phyloP scores from a whole-genome alignment of 176 grass and related monocot genomes.

The Zoysia japonica region DNA sequence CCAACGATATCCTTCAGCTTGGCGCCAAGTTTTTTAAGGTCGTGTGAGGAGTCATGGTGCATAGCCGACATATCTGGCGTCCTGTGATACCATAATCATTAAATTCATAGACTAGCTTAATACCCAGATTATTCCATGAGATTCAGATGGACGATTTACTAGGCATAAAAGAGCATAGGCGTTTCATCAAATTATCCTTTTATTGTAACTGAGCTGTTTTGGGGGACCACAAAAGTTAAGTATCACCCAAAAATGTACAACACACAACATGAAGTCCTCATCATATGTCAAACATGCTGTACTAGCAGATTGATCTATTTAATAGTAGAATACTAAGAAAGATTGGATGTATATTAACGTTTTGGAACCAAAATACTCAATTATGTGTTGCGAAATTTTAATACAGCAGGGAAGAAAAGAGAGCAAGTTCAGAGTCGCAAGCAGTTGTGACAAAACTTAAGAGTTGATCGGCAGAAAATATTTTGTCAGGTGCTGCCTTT shows the following conservation, averaged over 20 bases:
- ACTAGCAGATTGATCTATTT: background rate
- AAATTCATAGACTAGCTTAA: background rate
- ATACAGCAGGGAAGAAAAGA: slow-evolving; percentile 13
- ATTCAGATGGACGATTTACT: slow-evolving; percentile 8
- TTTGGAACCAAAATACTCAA: background rate
- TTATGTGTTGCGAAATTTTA: background rate
- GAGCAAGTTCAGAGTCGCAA: slow-evolving; percentile 4
- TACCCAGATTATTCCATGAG: background rate
- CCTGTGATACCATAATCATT: slow-evolving; percentile 47
- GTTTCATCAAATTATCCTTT: background rate
- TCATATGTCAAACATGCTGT: slow-evolving; percentile 16
- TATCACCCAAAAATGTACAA: background rate
- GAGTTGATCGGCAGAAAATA: background rate
- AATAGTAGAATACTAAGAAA: background rate
- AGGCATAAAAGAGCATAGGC: slow-evolving; percentile 1
- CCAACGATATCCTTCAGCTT: slow-evolving; percentile 89
- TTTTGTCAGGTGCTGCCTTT: background rate
- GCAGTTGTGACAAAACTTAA: background rate
- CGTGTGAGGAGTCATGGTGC: slow-evolving; percentile 86
- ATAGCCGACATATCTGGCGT: slow-evolving; percentile 90
- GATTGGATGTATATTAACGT: background rate
- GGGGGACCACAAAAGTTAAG: background rate
- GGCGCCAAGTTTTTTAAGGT: slow-evolving; percentile 67
- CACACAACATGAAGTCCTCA: background rate
- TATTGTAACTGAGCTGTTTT: background rate